Evolutionary conservation across 768 basidiomycete species (phyloP).

Genomic region (Dioszegia aurantiaca): DNA sequence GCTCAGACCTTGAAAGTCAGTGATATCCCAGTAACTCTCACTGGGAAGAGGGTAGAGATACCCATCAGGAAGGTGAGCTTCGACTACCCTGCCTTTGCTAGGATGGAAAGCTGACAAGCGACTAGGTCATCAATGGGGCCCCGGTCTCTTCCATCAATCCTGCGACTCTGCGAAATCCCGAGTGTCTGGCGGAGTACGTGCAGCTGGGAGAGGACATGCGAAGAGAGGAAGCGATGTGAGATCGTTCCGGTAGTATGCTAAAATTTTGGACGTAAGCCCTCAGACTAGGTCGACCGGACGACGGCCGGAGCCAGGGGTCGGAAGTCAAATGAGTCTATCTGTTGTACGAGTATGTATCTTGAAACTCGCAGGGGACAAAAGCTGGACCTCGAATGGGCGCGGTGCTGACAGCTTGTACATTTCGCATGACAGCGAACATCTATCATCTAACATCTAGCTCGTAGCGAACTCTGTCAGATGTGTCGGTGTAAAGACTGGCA

Average conservation of each 20-base stretch:
- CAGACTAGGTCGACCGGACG: too few relatives aligned
- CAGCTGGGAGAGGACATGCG: constrained; percentile 57
- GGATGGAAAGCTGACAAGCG: background rate
- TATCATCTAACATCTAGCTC: constrained; percentile 1
- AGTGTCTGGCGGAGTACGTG: constrained; percentile 64
- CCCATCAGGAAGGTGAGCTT: constrained; percentile 33
- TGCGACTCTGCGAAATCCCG: constrained; percentile 70
- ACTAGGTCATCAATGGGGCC: constrained; percentile 66
- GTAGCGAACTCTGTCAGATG: constrained; percentile 51
- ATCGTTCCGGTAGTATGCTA: too few relatives aligned
- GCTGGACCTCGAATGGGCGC: too few relatives aligned
- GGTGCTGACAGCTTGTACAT: too few relatives aligned
- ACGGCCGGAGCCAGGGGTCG: too few relatives aligned
- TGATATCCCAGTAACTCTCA: constrained; percentile 76
- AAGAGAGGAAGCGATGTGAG: constrained; percentile 53
- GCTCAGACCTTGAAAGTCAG: constrained; percentile 64
- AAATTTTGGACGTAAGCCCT: too few relatives aligned
- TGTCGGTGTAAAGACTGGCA: constrained; percentile 66
- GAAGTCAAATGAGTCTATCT: too few relatives aligned
- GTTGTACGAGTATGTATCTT: too few relatives aligned
- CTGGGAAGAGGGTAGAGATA: constrained; percentile 71
- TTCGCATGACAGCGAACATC: too few relatives aligned
- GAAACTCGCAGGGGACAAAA: too few relatives aligned
- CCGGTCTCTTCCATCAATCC: constrained; percentile 67
- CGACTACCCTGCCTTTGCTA: too few relatives aligned